Evolutionary conservation across 1,139 yeast genomes (phyloP).

Genomic region (Pichia sp.): DNA sequence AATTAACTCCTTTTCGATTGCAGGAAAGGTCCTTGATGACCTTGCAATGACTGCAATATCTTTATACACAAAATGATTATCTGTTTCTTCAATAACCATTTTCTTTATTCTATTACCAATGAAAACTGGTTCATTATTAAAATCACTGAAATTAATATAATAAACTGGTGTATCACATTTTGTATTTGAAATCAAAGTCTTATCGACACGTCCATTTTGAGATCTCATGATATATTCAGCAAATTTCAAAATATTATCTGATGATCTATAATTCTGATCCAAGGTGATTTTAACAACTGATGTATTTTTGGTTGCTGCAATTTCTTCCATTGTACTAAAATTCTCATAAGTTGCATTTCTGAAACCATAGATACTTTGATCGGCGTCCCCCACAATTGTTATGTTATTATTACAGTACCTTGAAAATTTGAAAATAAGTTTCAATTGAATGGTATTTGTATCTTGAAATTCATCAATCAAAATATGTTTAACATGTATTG

Average conservation of each 20-base stretch:
- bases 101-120: constrained; percentile 7
- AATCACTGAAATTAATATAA: background rate
- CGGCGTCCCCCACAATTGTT: constrained; percentile 94
- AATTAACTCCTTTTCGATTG: constrained; percentile 57
- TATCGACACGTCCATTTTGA: constrained; percentile 41
- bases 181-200: constrained; percentile 43
- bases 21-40: constrained; percentile 44
- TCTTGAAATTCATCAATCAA: constrained; percentile 94
- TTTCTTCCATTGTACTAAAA: constrained; percentile 50
- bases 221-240: constrained; percentile 66
- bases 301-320: constrained; percentile 34
- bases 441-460: constrained; percentile 71
- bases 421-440: constrained; percentile 51
- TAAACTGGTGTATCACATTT: constrained; percentile 38
- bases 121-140: constrained; percentile 7
- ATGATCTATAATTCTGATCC: constrained; percentile 74
- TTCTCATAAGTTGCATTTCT: constrained; percentile 72
- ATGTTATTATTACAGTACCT: constrained; percentile 41
- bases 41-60: constrained; percentile 73
- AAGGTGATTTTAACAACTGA: constrained; percentile 33
- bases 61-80: constrained; percentile 35
- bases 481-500: constrained; percentile 56
- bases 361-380: constrained; percentile 88
- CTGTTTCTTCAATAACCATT: background rate
- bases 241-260: constrained; percentile 54